These are phyloP conservation scores for Trichoderma sp. DNA, from an alignment of 2,329 filamentous ascomycete genomes.

Conservation along the genomic window DNA sequence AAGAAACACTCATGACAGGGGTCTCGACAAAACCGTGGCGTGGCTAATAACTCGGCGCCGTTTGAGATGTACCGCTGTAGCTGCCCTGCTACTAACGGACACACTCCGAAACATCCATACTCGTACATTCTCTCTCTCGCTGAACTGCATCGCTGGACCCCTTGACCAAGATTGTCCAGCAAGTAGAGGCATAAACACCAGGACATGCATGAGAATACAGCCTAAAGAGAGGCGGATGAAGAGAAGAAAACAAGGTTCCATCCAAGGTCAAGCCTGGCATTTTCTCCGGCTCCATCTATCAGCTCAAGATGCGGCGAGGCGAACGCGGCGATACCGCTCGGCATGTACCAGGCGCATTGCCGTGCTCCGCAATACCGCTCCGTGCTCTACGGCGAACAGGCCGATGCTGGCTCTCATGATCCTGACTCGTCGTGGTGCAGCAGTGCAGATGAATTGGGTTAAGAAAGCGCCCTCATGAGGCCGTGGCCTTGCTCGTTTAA, in stretches of 20 bases:
- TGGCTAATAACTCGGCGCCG: neutral
- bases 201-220: neutral
- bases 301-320: constrained; percentile 24
- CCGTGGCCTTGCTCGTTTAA: neutral
- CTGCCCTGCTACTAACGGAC: neutral
- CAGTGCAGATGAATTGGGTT: neutral
- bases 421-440: neutral
- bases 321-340: constrained; percentile 17
- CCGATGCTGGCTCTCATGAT: neutral
- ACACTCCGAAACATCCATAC: constrained; percentile 2
- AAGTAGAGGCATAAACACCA: neutral
- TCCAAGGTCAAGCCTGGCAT: neutral
- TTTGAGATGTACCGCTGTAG: neutral
- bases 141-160: neutral
- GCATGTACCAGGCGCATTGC: constrained; percentile 15
- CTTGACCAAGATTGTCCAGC: neutral
- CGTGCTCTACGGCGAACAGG: neutral
- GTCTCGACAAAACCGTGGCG: neutral
- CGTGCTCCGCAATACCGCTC: constrained; percentile 7
- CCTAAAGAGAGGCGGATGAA: neutral
- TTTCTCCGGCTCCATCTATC: constrained; percentile 21
- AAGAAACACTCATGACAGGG: constrained; percentile 11
- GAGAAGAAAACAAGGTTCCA: neutral
- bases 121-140: neutral
- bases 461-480: neutral